These are phyloP conservation scores for Alloascoidea hylecoeti DNA, from an alignment of 805 yeast genomes.

Conservation along the genomic window DNA sequence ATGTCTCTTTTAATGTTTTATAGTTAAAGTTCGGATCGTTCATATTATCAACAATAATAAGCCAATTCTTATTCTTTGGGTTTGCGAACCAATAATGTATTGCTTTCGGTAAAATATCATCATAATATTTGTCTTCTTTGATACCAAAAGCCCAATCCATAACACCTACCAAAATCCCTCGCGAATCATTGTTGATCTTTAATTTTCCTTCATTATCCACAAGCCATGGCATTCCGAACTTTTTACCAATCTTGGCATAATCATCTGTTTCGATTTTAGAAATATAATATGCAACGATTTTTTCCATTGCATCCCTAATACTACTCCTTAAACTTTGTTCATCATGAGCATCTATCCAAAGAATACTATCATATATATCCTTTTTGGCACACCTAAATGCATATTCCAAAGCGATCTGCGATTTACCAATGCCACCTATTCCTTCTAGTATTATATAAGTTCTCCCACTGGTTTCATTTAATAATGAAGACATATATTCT, in stretches of 20 bases:
- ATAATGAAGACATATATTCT: background rate
- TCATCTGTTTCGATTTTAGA: background rate
- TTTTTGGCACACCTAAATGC: background rate
- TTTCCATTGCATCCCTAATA: background rate
- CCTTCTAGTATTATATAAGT: background rate
- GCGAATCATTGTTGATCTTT: too few relatives aligned
- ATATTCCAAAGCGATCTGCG: background rate
- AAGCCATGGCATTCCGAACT: background rate
- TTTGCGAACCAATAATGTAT: background rate
- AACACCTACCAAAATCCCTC: too few relatives aligned
- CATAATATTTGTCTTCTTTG: background rate
- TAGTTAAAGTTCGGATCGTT: background rate
- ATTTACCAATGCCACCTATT: background rate
- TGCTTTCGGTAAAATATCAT: background rate
- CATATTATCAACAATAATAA: background rate
- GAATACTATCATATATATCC: background rate
- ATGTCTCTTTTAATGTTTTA: too few relatives aligned
- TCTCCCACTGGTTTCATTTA: background rate
- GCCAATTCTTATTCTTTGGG: background rate
- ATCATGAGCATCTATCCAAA: background rate
- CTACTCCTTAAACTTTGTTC: background rate
- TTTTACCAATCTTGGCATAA: background rate
- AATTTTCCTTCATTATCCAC: background rate
- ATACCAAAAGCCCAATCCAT: background rate
- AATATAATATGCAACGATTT: background rate